A percentile compares a stretch with the other conserved stretches of the same genome.
Conservation (phyloP, 805 yeast species). For the Zygosaccharomyces rouxii region DNA sequence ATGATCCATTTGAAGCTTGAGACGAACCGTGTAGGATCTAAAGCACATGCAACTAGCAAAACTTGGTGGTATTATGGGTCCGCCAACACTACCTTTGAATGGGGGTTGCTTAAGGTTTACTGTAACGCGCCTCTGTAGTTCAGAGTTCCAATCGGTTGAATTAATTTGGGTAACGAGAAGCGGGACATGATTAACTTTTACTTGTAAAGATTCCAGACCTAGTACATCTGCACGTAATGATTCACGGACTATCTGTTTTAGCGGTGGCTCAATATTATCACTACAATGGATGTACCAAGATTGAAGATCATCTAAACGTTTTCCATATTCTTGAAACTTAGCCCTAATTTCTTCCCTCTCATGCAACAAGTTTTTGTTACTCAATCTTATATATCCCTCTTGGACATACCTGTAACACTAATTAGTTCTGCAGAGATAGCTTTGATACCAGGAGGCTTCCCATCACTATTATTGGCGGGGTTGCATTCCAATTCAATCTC, state of each 20-base stretch:
- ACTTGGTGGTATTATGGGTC: not conserved
- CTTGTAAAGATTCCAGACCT: not conserved
- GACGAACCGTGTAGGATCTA: not conserved
- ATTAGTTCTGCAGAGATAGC: not conserved
- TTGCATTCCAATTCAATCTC: not conserved
- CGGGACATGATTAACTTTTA: not conserved
- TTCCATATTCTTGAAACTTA: not conserved
- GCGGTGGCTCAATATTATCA: not conserved
- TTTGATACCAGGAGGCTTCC: not conserved
- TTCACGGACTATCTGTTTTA: not conserved
- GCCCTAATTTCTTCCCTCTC: not conserved
- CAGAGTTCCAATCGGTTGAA: not conserved
- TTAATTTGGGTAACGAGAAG: not conserved
- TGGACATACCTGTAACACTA: not conserved
- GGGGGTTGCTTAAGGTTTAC: not conserved
- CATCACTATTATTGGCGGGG: not conserved
- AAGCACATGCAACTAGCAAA: not conserved
- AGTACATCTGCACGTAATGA: not conserved
- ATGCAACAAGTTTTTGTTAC: not conserved
- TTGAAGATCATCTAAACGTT: not conserved
- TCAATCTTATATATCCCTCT: not conserved
- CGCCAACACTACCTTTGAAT: too few species aligned
- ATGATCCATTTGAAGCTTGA: not conserved
- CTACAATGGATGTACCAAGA: not conserved
- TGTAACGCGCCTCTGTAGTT: not conserved